Base-by-base conservation (phyloP, 2,329 filamentous ascomycete species). In the Arthrobotrys iridis region DNA sequence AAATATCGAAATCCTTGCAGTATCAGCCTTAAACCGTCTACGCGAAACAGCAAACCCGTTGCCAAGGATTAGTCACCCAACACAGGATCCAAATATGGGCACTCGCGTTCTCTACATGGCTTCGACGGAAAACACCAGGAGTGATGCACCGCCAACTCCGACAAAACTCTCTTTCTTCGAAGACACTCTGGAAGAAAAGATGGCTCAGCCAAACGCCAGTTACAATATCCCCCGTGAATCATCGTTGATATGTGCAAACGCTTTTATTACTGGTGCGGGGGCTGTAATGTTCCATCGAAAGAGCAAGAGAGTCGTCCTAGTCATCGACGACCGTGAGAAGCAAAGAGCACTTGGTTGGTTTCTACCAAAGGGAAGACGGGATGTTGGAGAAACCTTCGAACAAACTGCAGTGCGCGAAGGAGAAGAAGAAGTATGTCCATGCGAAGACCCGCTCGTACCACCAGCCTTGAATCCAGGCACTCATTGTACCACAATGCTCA, bases 361-460 rank as follows among this genome's bases (percentile, higher is more conserved):
- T n/a, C 22, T 77, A 5, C 75, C 75, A 3, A 72, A 73, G 15
- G 75, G 75, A 28, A 58, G 75, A 18, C 58, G 58, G 43, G 75
- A 77, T 15, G 43, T 67, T 33, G 75, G 75, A 18, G 75, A 77
- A 24, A 63, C 43, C 1, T 43, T 77, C 22, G 60, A 71, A 26
- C 46, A 60, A 7, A 41, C 67, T 1, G 75, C 68, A 10, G 28
- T 74, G 4, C 41, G 75, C 5, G 75, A 77, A 33, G 75, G 68
- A 20, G 63, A 73, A 48, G 75, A 77, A 74, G 75, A 77, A 59
- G 70, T 74, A 74, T 50, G 67, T 52, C 18, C 4, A 55, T 55
- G 28, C 28, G 50, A 24, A 43, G 13, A 30, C 28, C 41, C 37
- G n/a, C n/a, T n/a, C n/a, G n/a, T n/a, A n/a, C n/a, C n/a, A n/a